Evolutionary conservation across 2,329 filamentous ascomycete species (phyloP).

Genomic region (Coniochaeta sp.): DNA sequence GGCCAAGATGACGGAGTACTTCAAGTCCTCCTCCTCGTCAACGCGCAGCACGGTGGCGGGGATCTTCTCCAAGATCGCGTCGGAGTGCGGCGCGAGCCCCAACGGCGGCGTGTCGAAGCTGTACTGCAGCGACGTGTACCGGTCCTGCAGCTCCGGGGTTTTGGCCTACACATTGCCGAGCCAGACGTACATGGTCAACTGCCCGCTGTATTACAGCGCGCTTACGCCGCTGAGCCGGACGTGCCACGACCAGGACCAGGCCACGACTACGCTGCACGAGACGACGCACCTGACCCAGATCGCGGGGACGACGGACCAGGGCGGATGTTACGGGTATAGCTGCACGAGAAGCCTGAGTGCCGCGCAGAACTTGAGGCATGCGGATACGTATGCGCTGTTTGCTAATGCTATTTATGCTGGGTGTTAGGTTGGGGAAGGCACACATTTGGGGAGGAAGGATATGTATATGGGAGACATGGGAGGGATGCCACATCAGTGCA

Average conservation of each 20-base stretch:
- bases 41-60: conserved; percentile 42
- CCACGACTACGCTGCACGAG: conserved; percentile 59
- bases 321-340: conserved; percentile 50
- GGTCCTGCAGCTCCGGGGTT: conserved; percentile 41
- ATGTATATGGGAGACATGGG: not conserved
- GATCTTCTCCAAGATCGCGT: conserved; percentile 42
- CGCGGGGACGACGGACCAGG: conserved; percentile 53
- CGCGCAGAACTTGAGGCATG: conserved; percentile 50
- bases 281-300: conserved; percentile 52
- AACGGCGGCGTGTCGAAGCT: conserved; percentile 38
- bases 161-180: conserved; percentile 56
- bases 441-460: not conserved
- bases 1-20: conserved; percentile 52
- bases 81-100: conserved; percentile 45
- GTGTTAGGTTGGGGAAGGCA: not conserved
- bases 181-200: conserved; percentile 52
- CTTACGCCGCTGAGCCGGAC: conserved; percentile 39
- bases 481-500: not conserved
- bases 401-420: conserved; percentile 17
- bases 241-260: conserved; percentile 61
- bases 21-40: conserved; percentile 46
- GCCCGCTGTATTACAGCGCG: conserved; percentile 49
- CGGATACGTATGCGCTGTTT: conserved; percentile 48
- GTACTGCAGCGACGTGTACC: conserved; percentile 53
- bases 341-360: conserved; percentile 42